phyloP scores from a whole-genome alignment of 441 rosid species.

The Viola pubescens region DNA sequence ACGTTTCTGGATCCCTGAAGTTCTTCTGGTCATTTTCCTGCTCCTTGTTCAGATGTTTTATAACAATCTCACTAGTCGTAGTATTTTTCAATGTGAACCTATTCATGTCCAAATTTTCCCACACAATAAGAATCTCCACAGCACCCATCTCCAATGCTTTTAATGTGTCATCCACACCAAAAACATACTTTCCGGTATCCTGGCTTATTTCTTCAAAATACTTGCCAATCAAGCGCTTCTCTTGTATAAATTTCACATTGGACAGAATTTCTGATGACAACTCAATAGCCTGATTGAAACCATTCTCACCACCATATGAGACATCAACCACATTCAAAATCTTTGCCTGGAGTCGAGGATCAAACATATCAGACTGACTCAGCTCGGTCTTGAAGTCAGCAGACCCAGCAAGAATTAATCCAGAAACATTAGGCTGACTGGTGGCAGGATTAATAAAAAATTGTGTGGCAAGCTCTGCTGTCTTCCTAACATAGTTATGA shows the following conservation, averaged over 20 bases:
- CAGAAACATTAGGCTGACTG: constrained; percentile 84
- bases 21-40: constrained; percentile 51
- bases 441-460: constrained; percentile 70
- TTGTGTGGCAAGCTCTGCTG: constrained; percentile 84
- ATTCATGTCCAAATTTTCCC: constrained; percentile 70
- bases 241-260: constrained; percentile 82
- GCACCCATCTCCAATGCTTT: constrained; percentile 88
- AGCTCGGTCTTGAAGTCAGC: constrained; percentile 93
- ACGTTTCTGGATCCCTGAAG: constrained; percentile 41
- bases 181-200: constrained; percentile 79
- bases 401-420: constrained; percentile 86
- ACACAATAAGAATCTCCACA: constrained; percentile 70
- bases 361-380: constrained; percentile 88
- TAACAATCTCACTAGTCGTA: constrained; percentile 40
- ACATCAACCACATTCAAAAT: constrained; percentile 82
- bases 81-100: constrained; percentile 55
- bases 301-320: constrained; percentile 87
- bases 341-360: constrained; percentile 81
- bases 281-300: constrained; percentile 89
- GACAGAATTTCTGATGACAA: constrained; percentile 68
- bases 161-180: constrained; percentile 76
- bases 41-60: constrained; percentile 69
- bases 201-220: constrained; percentile 92
- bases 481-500: constrained; percentile 77
- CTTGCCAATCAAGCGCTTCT: constrained; percentile 87